Base-by-base conservation (phyloP, 306 rosid genomes). In the Vigna mungo region DNA sequence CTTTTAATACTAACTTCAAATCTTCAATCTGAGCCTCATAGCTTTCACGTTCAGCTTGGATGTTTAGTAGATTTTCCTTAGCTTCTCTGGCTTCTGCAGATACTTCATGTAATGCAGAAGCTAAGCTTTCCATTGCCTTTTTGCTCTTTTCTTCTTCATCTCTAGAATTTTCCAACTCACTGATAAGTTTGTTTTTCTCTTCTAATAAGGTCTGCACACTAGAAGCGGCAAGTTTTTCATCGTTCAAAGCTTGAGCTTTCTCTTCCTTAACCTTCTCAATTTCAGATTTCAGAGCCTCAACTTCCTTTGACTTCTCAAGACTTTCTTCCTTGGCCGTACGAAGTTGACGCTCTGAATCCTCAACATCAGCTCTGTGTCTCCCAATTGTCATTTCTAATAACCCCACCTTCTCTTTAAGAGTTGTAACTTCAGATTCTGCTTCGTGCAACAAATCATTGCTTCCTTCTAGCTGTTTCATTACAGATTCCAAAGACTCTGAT, bases 101-200 rank as follows among this genome's bases (percentile, higher is more conserved):
- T 32, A 95, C 89, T 80, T 95, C 99, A 56, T 92, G 99, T 60
- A 95, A 84, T 18, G 99, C 99, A 17, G 97, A 95, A 51, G 97
- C 92, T 76, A 95, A 95, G 89, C 97, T 92, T 83, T 95, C 99
- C 96, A 95, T 92, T 27, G 99, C 99, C 89, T 92, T 89, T 73
- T 92, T 95, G 88, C 93, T 89, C 84, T 90, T 95, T 68, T 92
- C 99, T 84, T 92, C 99, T 82, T 95, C 99, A 23, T 84, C 85
- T 87, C 87, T 87, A 47, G 94, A 90, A 73, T 78, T 89, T 72
- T 88, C 96, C 90, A 95, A 82, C 74, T 95, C 96, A 83, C 86
- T 88, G 44, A 84, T 82, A 51, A 95, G 89, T 75, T 89, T 84
- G 79, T 87, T 87, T 88, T 89, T 95, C 92, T 95, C 99, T 87